These are phyloP conservation scores for Penicillium canariense DNA, from an alignment of 495 filamentous ascomycete species.

Conservation along the genomic window DNA sequence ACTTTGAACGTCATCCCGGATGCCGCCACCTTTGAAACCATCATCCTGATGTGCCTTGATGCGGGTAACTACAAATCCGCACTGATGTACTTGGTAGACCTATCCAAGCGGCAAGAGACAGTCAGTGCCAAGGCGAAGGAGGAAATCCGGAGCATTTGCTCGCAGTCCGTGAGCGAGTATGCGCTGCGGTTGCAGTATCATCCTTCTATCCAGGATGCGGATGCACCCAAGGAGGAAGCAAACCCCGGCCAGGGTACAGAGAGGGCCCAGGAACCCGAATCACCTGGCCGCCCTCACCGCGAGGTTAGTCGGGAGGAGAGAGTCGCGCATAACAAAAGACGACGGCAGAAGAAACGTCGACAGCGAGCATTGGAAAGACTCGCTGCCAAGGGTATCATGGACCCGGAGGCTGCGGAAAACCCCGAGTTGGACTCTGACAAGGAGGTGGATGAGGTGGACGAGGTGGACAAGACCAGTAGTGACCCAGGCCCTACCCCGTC, in stretches of 20 bases:
- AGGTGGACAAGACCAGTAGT: not conserved
- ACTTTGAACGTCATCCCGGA: slow-evolving; percentile 59
- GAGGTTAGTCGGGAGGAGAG: not conserved
- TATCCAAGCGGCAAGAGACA: slow-evolving; percentile 26
- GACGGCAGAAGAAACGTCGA: slow-evolving; percentile 3
- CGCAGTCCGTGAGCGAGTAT: slow-evolving; percentile 27
- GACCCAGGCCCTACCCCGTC: not conserved
- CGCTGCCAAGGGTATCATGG: not conserved
- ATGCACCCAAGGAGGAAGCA: not conserved
- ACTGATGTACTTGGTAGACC: slow-evolving; percentile 41
- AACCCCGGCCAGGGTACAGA: not conserved
- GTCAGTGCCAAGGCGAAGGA: slow-evolving; percentile 21
- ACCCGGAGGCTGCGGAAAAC: not conserved
- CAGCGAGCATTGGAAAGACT: not conserved
- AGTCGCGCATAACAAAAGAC: slow-evolving; percentile 3
- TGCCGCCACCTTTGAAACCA: slow-evolving; percentile 60
- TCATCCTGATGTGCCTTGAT: slow-evolving; percentile 64
- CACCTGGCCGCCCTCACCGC: not conserved
- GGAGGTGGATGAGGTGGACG: not conserved
- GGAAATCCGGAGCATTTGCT: slow-evolving; percentile 33
- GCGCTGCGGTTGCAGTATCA: slow-evolving; percentile 33
- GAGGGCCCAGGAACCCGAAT: not conserved
- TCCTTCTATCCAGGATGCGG: slow-evolving; percentile 20
- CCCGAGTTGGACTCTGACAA: not conserved
- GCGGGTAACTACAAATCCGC: slow-evolving; percentile 40